Evolutionary conservation across 331 rosid species (phyloP).

Genomic region (Rosa hybrid): DNA sequence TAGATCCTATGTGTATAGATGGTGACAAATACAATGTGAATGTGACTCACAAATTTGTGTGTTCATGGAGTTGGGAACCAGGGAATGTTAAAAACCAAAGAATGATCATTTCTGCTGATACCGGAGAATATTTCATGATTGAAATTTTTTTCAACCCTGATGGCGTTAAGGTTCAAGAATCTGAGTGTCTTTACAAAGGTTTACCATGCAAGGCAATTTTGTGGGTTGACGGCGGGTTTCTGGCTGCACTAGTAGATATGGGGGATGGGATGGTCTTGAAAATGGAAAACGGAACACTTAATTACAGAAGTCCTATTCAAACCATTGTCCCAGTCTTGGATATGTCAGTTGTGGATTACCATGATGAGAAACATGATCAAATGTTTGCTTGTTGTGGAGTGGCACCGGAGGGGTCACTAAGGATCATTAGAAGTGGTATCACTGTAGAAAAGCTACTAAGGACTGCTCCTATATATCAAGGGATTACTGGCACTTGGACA

Average conservation of each 20-base stretch:
- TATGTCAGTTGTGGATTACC: constrained; percentile 76
- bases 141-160: constrained; percentile 63
- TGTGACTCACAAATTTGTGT: constrained; percentile 57
- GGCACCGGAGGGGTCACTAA: constrained; percentile 88
- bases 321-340: constrained; percentile 86
- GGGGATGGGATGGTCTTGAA: constrained; percentile 91
- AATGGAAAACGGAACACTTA: constrained; percentile 69
- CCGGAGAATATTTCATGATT: constrained; percentile 87
- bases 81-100: constrained; percentile 53
- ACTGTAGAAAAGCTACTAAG: constrained; percentile 72
- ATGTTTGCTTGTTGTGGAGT: constrained; percentile 95
- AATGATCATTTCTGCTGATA: constrained; percentile 72
- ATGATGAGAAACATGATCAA: constrained; percentile 89
- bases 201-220: constrained; percentile 69
- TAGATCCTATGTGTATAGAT: constrained; percentile 95
- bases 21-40: constrained; percentile 51
- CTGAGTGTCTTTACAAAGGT: constrained; percentile 88
- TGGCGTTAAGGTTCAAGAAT: constrained; percentile 60
- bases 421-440: constrained; percentile 84
- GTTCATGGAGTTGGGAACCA: constrained; percentile 97
- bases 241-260: constrained; percentile 86
- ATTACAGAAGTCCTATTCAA: constrained; percentile 68
- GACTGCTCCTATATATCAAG: constrained; percentile 88
- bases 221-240: constrained; percentile 87
- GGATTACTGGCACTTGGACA: constrained; percentile 87